Conservation (phyloP, 805 yeast species). For the Teunomyces aglyptinius region DNA sequence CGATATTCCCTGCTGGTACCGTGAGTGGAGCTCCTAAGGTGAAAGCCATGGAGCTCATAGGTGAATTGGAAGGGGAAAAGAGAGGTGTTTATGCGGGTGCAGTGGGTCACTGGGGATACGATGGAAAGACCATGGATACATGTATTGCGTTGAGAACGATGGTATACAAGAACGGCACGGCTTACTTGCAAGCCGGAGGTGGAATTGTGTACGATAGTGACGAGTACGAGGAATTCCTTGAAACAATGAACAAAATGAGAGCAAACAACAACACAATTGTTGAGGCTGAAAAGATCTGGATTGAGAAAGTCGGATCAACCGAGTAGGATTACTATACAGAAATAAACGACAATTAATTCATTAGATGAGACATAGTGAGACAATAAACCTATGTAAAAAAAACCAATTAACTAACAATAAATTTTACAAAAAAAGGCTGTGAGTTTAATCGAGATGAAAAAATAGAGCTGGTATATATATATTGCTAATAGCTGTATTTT, state of each 20-base stretch:
- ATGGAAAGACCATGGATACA: constrained; percentile 92
- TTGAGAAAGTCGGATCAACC: constrained; percentile 36
- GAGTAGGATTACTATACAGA: not conserved
- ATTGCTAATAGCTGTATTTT: too few relatives aligned
- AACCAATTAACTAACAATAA: not conserved
- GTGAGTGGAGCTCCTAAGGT: constrained; percentile 99
- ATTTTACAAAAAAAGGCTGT: too few relatives aligned
- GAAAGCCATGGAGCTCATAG: constrained; percentile 91
- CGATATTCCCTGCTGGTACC: constrained; percentile 98
- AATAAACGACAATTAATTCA: too few relatives aligned
- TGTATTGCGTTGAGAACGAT: constrained; percentile 97
- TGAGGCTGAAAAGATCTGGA: constrained; percentile 87
- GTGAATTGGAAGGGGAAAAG: constrained; percentile 85
- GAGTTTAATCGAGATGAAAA: too few relatives aligned
- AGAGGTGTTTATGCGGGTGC: constrained; percentile 99
- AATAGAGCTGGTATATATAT: too few relatives aligned
- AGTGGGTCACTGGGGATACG: constrained; percentile 97
- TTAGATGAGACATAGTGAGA: too few relatives aligned
- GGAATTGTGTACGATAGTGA: constrained; percentile 96
- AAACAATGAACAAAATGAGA: constrained; percentile 95
- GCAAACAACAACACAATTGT: constrained; percentile 87
- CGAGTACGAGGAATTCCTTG: constrained; percentile 91
- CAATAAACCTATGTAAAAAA: not conserved
- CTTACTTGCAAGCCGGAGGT: constrained; percentile 97
- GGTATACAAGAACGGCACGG: constrained; percentile 88